Evolutionary conservation across 768 basidiomycete genomes (phyloP).

Genomic region (Phylloporus sp.): DNA sequence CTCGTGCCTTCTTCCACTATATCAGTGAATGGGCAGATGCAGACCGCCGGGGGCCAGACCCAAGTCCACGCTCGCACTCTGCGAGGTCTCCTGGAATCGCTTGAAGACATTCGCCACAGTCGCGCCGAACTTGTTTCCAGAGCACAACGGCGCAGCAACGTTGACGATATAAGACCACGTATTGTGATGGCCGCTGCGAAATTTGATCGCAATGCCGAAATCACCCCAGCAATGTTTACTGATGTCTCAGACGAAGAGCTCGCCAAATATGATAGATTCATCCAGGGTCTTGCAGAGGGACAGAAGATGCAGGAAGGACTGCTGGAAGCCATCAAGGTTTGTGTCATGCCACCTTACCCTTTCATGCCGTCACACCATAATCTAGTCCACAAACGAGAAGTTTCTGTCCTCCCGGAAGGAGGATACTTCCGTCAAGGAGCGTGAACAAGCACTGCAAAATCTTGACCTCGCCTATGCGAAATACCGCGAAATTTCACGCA

Average conservation of each 20-base stretch:
- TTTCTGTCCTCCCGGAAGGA: constrained; percentile 77
- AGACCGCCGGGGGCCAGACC: constrained; percentile 43
- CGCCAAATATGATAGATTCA: constrained; percentile 73
- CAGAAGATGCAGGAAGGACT: constrained; percentile 60
- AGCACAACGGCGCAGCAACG: constrained; percentile 53
- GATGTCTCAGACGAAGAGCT: constrained; percentile 74
- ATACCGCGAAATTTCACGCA: constrained; percentile 77
- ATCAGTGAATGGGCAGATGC: constrained; percentile 27
- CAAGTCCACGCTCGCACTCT: constrained; percentile 64
- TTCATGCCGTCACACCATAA: background rate
- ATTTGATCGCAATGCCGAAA: constrained; percentile 61
- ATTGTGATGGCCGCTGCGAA: constrained; percentile 63
- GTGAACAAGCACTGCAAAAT: constrained; percentile 76
- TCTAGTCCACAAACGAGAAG: constrained; percentile 58
- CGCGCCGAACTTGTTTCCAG: constrained; percentile 60
- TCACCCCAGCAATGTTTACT: constrained; percentile 85
- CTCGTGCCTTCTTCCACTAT: constrained; percentile 65
- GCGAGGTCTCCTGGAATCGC: constrained; percentile 68
- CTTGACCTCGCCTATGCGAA: constrained; percentile 84
- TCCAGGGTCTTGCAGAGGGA: constrained; percentile 51
- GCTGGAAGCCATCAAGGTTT: constrained; percentile 64
- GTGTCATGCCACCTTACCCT: constrained; percentile 15
- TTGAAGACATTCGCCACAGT: constrained; percentile 64
- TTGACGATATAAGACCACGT: constrained; percentile 68
- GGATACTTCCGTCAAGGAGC: constrained; percentile 69